phyloP scores from a whole-genome alignment of 176 grass and related monocot species.

The Eragrostis nindensis region DNA sequence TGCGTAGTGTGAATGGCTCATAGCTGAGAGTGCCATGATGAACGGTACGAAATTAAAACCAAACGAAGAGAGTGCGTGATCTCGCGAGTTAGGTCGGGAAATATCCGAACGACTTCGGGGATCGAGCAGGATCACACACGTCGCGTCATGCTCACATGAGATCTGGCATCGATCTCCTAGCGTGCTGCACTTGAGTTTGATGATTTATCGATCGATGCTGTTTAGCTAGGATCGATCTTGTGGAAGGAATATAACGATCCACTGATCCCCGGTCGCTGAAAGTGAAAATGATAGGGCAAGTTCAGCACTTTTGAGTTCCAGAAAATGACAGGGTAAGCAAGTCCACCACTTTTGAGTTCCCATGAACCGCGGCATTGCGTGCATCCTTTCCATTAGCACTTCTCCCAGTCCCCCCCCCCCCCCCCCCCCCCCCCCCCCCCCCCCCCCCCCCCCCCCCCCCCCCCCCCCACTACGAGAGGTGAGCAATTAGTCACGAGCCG shows the following conservation, averaged over 20 bases:
- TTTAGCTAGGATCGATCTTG: background rate
- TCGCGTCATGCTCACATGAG: background rate
- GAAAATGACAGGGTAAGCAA: background rate
- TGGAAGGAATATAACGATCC: background rate
- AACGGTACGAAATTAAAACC: background rate
- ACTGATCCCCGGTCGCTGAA: too few relatives aligned
- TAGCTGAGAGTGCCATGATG: background rate
- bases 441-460: background rate
- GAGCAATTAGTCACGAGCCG: background rate
- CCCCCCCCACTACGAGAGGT: background rate
- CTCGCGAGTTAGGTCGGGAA: conserved; percentile 3
- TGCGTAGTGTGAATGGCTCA: background rate
- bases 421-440: too few relatives aligned
- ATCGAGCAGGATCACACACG: background rate
- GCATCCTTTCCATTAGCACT: too few relatives aligned
- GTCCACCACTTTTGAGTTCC: background rate
- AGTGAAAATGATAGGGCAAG: background rate
- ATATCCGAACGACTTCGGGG: background rate
- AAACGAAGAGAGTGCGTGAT: background rate
- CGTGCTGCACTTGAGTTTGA: too few relatives aligned
- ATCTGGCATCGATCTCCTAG: background rate
- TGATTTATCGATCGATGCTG: background rate
- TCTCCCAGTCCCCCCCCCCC: too few relatives aligned
- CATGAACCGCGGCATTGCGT: background rate
- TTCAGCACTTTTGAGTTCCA: background rate